Evolutionary conservation across 1,284 basidiomycete genomes (phyloP), one percentile per base, ranked within the genome.

Genomic region (Cystobasidium pallidum): DNA sequence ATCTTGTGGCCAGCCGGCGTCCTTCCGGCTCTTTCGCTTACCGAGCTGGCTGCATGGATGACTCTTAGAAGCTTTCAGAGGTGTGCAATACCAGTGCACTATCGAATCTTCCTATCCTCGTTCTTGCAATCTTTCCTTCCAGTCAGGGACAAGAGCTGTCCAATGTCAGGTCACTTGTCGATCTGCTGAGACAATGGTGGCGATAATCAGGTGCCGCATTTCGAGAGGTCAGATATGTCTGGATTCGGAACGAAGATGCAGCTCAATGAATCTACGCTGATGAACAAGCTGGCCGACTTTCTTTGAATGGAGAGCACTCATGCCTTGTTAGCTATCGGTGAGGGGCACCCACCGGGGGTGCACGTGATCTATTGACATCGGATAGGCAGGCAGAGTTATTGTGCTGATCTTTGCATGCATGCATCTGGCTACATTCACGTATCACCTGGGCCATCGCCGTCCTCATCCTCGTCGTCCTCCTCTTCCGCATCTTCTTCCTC

Each of bases 401-500:
- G 43, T 17, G n/a, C 43, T 45, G 36, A n/a, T 45, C 11, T n/a
- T 17, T 45, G 43, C 43, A 6, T 45, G 43, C 6, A 45, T 45
- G 7, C 32, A n/a, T n/a, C 19, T 34, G 7, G 11, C 19, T 57
- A 49, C 43, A 52, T 36, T 24, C n/a, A 47, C 24, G 43, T 64
- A 2, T 64, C 70, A n/a, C 58, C 64, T 15, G 65, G 34, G 2
- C 71, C 74, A 78, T 91, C 88, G 73, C 90, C 87, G 74, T 87
- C 88, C 71, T 87, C 86, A 77, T 90, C 74, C 8, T 70, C 73
- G 74, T 87, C 88, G 71, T 87, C 86, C 77, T 89, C 80, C 78
- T 90, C 89, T 72, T 80, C 78, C 2, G 86, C 84, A 0, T 81
- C 83, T 55, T 87, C 85, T 0, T 89, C 88, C 10, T 88, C 87